A percentile compares a stretch with the other conserved stretches of the same genome.
phyloP scores from a whole-genome alignment of 208 protist genomes.

The Trypanosoma brucei region DNA sequence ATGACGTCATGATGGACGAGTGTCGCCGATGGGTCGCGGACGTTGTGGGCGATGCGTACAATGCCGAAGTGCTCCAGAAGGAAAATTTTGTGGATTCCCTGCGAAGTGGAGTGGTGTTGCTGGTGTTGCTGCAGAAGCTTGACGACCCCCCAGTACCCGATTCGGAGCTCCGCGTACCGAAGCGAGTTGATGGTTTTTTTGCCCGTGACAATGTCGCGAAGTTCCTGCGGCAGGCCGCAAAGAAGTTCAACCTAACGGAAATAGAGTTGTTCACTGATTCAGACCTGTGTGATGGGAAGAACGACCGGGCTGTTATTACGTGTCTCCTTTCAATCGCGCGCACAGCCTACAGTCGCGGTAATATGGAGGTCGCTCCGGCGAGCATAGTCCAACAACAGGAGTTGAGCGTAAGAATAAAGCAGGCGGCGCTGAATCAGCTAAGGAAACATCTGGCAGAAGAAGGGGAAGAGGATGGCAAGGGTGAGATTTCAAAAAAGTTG shows the following conservation, averaged over 20 bases:
- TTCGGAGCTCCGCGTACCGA: slow-evolving; percentile 44
- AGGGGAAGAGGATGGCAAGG: background rate
- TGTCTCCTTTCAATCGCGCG: slow-evolving; percentile 67
- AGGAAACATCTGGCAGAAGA: slow-evolving; percentile 24
- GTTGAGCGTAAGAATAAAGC: slow-evolving; percentile 28
- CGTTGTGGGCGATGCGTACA: slow-evolving; percentile 47
- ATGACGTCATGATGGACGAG: slow-evolving; percentile 57
- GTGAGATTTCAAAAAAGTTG: background rate
- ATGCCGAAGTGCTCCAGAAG: slow-evolving; percentile 24
- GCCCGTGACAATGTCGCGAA: slow-evolving; percentile 68
- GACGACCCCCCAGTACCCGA: slow-evolving; percentile 42
- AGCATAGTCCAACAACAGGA: slow-evolving; percentile 63
- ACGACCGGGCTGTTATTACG: slow-evolving; percentile 71
- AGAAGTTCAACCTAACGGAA: slow-evolving; percentile 41
- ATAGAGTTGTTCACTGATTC: slow-evolving; percentile 70
- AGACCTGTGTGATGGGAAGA: slow-evolving; percentile 69
- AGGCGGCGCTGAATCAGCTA: slow-evolving; percentile 29
- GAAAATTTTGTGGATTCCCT: slow-evolving; percentile 64
- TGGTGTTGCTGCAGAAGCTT: slow-evolving; percentile 68
- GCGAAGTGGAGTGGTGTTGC: slow-evolving; percentile 56
- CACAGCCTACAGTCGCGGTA: slow-evolving; percentile 45
- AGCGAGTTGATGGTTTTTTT: slow-evolving; percentile 59
- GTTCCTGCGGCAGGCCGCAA: slow-evolving; percentile 42
- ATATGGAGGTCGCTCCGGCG: slow-evolving; percentile 28
- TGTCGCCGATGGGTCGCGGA: slow-evolving; percentile 56